Conservation (phyloP, 1,139 yeast species). For the Sugiyamaella japonica region DNA sequence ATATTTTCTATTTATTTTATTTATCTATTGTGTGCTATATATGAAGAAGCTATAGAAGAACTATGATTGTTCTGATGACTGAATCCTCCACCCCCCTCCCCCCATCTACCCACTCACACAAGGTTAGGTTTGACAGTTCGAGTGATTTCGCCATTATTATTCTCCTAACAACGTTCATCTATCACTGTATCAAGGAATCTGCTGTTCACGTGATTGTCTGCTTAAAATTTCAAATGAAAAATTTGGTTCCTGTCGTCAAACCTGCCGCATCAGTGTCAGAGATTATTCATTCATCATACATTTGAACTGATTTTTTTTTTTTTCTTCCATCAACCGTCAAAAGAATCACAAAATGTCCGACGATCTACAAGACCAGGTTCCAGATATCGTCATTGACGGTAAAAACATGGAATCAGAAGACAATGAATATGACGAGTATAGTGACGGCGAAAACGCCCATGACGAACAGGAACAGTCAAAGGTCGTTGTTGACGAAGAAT, state of each 20-base stretch:
- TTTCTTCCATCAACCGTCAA: too few species aligned
- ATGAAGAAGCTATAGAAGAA: too few species aligned
- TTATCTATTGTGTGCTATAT: not conserved
- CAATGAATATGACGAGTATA: conserved; percentile 51
- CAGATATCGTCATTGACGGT: conserved; percentile 84
- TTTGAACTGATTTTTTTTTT: not conserved
- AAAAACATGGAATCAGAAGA: conserved; percentile 48
- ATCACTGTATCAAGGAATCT: not conserved
- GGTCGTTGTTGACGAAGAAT: conserved; percentile 33
- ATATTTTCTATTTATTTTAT: conserved; percentile 5
- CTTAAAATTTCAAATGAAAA: conserved; percentile 9
- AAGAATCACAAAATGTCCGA: conserved; percentile 40
- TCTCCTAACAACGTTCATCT: not conserved
- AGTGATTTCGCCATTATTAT: not conserved
- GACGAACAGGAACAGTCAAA: conserved; percentile 25
- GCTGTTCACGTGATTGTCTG: conserved; percentile 2
- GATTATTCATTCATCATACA: not conserved
- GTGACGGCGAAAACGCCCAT: conserved; percentile 51
- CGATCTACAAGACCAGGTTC: conserved; percentile 77
- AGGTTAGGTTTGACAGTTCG: conserved; percentile 3
- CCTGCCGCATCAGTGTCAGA: conserved; percentile 8
- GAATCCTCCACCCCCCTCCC: too few species aligned
- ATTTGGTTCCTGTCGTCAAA: conserved; percentile 1
- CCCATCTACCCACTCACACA: not conserved
- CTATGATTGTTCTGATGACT: too few species aligned